phyloP scores from a whole-genome alignment of 441 rosid species.

The Rhodomyrtus psidioides region DNA sequence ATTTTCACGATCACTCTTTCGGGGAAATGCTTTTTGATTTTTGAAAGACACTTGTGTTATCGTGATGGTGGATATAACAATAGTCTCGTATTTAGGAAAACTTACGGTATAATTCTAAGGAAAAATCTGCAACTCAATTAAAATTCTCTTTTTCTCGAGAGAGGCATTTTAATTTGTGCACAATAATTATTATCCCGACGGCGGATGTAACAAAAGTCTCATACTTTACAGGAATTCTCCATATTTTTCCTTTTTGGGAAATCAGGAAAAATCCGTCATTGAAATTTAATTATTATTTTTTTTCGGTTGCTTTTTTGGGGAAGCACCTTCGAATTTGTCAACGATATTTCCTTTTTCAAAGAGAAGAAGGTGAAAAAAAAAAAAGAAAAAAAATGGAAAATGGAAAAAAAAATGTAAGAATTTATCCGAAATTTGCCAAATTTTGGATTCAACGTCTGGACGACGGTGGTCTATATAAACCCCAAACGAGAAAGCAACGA shows the following conservation, averaged over 20 bases:
- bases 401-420: not conserved
- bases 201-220: not conserved
- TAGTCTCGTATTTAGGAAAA: rapidly evolving
- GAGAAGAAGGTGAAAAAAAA: rapidly evolving
- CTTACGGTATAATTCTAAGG: not conserved
- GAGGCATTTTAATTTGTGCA: too few relatives aligned
- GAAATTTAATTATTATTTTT: not conserved
- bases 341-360: not conserved
- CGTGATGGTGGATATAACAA: not conserved
- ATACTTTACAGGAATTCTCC: not conserved
- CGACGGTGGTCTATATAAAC: not conserved
- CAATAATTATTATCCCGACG: not conserved
- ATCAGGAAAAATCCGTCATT: not conserved
- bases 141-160: not conserved
- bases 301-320: too few relatives aligned
- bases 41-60: too few relatives aligned
- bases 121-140: not conserved
- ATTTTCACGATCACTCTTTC: not conserved
- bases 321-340: not conserved
- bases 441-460: not conserved
- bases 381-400: not conserved
- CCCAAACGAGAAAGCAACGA: not conserved
- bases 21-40: not conserved
- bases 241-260: not conserved
- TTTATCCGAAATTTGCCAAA: not conserved